Conservation (phyloP, 2,329 filamentous ascomycete genomes). For the Fusarium tupiense region DNA sequence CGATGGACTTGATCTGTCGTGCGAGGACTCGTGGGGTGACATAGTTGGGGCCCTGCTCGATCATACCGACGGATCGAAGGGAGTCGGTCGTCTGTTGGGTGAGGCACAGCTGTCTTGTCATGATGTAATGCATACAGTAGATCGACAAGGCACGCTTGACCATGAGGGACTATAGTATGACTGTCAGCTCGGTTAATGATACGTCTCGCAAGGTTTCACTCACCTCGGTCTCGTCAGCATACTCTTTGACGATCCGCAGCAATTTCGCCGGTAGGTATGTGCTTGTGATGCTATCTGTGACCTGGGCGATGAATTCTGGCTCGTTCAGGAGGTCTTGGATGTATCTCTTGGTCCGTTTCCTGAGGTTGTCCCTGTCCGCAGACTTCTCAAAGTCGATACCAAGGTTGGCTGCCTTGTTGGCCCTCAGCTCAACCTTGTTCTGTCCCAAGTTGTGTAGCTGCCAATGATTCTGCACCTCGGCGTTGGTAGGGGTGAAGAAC, state of each 20-base stretch:
- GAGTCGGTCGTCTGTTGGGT: slow-evolving; percentile 55
- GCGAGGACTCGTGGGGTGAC: slow-evolving; percentile 65
- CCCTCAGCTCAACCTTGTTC: slow-evolving; percentile 53
- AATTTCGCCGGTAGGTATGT: slow-evolving; percentile 59
- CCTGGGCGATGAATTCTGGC: slow-evolving; percentile 58
- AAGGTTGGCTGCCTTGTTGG: slow-evolving; percentile 58
- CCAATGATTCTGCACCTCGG: slow-evolving; percentile 62
- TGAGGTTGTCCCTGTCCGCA: slow-evolving; percentile 57
- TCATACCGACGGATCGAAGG: slow-evolving; percentile 54
- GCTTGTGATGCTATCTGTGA: slow-evolving; percentile 58
- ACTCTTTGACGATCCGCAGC: slow-evolving; percentile 59
- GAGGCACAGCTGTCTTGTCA: slow-evolving; percentile 64
- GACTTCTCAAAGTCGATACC: slow-evolving; percentile 57
- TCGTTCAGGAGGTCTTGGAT: slow-evolving; percentile 60
- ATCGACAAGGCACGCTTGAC: slow-evolving; percentile 64
- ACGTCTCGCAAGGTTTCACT: slow-evolving; percentile 35
- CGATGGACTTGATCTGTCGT: slow-evolving; percentile 65
- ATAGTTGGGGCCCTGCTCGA: slow-evolving; percentile 55
- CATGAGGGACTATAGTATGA: slow-evolving; percentile 53
- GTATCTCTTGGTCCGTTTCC: slow-evolving; percentile 59
- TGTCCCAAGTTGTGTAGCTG: slow-evolving; percentile 52
- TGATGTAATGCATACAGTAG: slow-evolving; percentile 66
- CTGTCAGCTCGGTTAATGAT: slow-evolving; percentile 22
- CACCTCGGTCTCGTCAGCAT: slow-evolving; percentile 57
- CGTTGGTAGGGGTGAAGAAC: slow-evolving; percentile 61